Evolutionary conservation across 441 rosid genomes (phyloP).

Genomic region (Gossypium laxum): DNA sequence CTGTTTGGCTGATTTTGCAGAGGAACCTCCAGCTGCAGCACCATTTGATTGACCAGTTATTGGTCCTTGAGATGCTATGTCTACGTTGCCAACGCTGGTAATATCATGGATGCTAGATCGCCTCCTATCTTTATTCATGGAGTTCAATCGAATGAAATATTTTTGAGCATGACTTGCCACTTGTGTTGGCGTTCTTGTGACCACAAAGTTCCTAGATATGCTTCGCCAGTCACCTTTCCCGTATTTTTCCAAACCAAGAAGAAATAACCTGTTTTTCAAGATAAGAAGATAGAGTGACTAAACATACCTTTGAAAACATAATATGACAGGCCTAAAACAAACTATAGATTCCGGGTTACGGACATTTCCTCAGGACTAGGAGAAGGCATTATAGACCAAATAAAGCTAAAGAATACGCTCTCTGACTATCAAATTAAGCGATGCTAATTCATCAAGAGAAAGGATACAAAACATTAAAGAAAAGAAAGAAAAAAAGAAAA

Average conservation of each 20-base stretch:
- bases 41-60: conserved; percentile 79
- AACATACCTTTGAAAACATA: conserved; percentile 1
- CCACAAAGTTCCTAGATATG: conserved; percentile 86
- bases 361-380: not conserved
- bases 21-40: conserved; percentile 39
- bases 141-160: conserved; percentile 77
- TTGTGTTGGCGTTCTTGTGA: conserved; percentile 92
- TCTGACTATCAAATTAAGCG: not conserved
- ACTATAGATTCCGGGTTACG: not conserved
- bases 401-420: not conserved
- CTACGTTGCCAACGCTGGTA: conserved; percentile 70
- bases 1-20: conserved; percentile 54
- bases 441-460: not conserved
- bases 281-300: conserved; percentile 9
- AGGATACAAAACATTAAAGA: not conserved
- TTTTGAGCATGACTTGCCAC: conserved; percentile 98
- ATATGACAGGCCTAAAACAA: not conserved
- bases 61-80: conserved; percentile 62
- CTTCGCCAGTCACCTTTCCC: conserved; percentile 99
- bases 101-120: conserved; percentile 97
- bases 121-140: conserved; percentile 88
- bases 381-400: not conserved
- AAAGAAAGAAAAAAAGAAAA: not conserved
- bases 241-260: conserved; percentile 84
- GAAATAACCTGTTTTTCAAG: conserved; percentile 60